Evolutionary conservation across 306 rosid species (phyloP), one percentile per base, ranked within the genome.

Genomic region (Casuarina cunninghamiana): DNA sequence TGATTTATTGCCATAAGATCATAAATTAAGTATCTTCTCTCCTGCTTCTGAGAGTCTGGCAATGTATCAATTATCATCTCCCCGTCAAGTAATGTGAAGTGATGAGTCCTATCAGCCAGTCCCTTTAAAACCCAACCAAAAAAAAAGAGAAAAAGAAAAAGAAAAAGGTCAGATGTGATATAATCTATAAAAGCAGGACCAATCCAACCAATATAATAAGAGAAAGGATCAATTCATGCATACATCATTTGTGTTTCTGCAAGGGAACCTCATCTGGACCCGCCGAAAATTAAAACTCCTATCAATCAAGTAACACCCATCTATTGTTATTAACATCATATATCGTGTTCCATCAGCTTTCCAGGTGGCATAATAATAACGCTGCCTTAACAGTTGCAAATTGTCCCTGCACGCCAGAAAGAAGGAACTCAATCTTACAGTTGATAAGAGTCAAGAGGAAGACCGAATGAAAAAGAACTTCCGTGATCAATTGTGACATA

Each of bases 281-380:
- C 98, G 90, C 81, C 98, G 86, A 83, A 88, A 94, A 81, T 85
- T 92, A 84, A 89, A 94, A 83, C 41, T 82, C 79, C 98, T 92
- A 85, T 94, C 98, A 75, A 94, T 82, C 84, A 94, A 88, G 88
- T 88, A 94, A 83, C 98, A 94, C 41, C 98, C 98, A 83, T 94
- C 98, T 86, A 88, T 63, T 37, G 91, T 94, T 76, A 92, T 90
- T 76, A 92, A 87, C 98, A 94, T 91, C 98, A 94, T 94, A 84
- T 94, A 94, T 81, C 98, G 86, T 38, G 98, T 94, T 82, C 98
- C 98, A 79, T 94, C 96, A 83, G 98, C 98, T 90, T 94, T 94
- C 98, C 98, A 94, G 15, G 98, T 94, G 74, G 98, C 98, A 88
- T 94, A 94, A 80, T 94, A 94, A 81, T 91, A 94, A 39, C 97